Percentiles rank a stretch among this genome's conserved stretches.
Evolutionary conservation across 495 filamentous ascomycete genomes (phyloP).

Genomic region (Penicillium simplicissimum): DNA sequence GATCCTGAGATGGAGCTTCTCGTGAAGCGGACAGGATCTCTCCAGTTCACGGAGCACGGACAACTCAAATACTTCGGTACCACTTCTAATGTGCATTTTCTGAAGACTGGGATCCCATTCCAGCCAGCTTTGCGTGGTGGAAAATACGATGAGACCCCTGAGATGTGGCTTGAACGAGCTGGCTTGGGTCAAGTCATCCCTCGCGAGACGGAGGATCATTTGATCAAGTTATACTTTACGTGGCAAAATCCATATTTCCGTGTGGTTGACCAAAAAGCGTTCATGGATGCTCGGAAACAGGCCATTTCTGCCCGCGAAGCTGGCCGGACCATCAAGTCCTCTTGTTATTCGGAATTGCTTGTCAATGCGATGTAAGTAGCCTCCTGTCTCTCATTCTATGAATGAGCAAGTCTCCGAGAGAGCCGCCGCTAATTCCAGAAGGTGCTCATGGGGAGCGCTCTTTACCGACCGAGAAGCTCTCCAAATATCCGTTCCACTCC

Average conservation of each 20-base stretch:
- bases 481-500: conserved; percentile 9
- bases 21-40: conserved; percentile 18
- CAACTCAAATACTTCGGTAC: conserved; percentile 26
- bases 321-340: not conserved
- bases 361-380: not conserved
- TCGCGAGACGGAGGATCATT: conserved; percentile 20
- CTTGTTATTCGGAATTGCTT: conserved; percentile 4
- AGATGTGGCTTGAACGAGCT: conserved; percentile 10
- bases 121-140: not conserved
- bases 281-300: conserved; percentile 16
- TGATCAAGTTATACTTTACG: conserved; percentile 29
- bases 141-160: not conserved
- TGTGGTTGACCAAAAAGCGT: conserved; percentile 22
- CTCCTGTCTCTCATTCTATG: not conserved
- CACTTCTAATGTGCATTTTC: conserved; percentile 24
- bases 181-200: conserved; percentile 14
- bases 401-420: not conserved
- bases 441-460: conserved; percentile 1
- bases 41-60: conserved; percentile 29
- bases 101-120: conserved; percentile 8
- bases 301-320: not conserved
- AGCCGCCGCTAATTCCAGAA: not conserved
- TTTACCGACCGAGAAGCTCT: not conserved
- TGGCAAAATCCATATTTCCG: conserved; percentile 31
- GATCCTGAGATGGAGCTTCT: conserved; percentile 14